Base-by-base conservation (phyloP, 2,329 filamentous ascomycete species). In the Alternaria triticina region DNA sequence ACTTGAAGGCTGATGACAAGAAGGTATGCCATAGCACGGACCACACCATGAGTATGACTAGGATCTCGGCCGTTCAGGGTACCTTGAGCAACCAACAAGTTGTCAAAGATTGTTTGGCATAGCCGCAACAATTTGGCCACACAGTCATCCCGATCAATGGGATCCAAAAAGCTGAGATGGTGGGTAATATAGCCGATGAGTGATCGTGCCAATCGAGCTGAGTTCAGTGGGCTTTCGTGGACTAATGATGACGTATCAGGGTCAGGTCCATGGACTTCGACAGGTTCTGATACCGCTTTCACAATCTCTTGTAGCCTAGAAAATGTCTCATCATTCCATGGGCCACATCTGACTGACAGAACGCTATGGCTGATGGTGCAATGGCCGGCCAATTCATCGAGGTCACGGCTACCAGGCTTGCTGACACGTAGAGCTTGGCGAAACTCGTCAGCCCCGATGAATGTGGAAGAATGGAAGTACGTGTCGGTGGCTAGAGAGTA, bases 391-490 rank as follows among this genome's bases (percentile, higher is more conserved):
- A 73, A 69, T 28, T 75, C 69, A 62, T 87, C 83, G 25, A 88
- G 62, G 65, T 86, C 74, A 44, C 84, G 72, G 47, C 62, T 9
- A 22, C 52, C 57, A 1, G 50, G 25, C 15, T 51, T 57, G 7
- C 56, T 51, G 11, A 58, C 46, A 8, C 51, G 64, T 6, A 89
- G 67, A 36, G 83, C 83, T 36, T 79, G 80, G 15, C 76, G 72
- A 50, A 89, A 83, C 25, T 86, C 83, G 4, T 86, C 86, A 67
- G 86, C 86, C 27, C 88, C 87, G 61, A 89, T 80, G 62, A 89
- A 86, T 5, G 86, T 88, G 49, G 79, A 82, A 46, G 83, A 76
- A 64, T 87, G 85, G 65, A 89, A 89, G 69, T 83, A 88, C 0
- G 85, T 87, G 1, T 84, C 86, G 7, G 80, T 64, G 9, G 77